Percentiles rank a stretch among this genome's conserved stretches.
These are phyloP conservation scores for Cenchrus fungigraminus DNA, from an alignment of 176 grass and related monocot species.

Conservation along the genomic window DNA sequence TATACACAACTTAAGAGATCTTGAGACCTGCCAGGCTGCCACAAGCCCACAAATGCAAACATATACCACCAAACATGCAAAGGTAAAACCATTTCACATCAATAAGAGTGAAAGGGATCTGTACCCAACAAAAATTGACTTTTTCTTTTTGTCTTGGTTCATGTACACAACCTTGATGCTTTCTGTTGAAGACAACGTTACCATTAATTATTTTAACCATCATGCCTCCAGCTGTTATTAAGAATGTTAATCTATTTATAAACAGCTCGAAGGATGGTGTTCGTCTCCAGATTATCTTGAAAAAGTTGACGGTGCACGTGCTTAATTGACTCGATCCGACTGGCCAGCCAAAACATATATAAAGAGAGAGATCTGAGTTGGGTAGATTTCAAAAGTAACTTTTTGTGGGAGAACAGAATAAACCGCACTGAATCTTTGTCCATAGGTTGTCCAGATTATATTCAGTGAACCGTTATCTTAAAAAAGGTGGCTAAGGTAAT, in stretches of 20 bases:
- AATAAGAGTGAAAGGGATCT: not conserved
- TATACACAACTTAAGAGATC: not conserved
- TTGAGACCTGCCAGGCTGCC: not conserved
- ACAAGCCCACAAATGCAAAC: too few species aligned
- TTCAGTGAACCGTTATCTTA: not conserved
- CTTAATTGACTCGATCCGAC: not conserved
- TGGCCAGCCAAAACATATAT: not conserved
- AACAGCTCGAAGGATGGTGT: not conserved
- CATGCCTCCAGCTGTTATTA: not conserved
- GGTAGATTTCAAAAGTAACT: not conserved
- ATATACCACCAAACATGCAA: not conserved
- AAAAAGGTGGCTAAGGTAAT: not conserved
- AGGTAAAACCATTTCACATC: not conserved
- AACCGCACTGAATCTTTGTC: not conserved
- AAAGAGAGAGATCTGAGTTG: too few species aligned
- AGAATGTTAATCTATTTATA: not conserved
- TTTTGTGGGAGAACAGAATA: not conserved
- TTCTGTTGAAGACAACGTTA: not conserved
- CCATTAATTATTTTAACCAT: not conserved
- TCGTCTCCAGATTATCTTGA: not conserved
- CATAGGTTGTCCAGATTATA: not conserved
- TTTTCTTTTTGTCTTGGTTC: not conserved
- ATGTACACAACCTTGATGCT: not conserved
- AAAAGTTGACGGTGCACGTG: constrained; percentile 18
- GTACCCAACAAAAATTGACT: not conserved